These are phyloP conservation scores for Phaffomyces opuntiae DNA, from an alignment of 805 yeast genomes.

Conservation along the genomic window DNA sequence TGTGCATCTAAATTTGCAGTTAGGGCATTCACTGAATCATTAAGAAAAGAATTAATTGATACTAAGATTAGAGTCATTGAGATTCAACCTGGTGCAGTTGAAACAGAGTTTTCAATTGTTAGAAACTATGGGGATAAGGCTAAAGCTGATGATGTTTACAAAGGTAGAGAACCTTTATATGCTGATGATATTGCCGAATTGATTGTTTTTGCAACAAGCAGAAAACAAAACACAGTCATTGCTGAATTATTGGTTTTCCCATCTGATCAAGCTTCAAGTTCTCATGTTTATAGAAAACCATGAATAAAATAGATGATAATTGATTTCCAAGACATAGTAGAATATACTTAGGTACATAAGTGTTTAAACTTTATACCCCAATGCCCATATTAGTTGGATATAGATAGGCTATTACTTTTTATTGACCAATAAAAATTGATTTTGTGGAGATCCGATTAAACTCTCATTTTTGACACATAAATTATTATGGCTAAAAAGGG, in stretches of 20 bases:
- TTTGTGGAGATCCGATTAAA: no score
- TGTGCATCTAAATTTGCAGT: slow-evolving; percentile 73
- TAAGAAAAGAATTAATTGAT: slow-evolving; percentile 68
- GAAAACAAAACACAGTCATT: slow-evolving; percentile 52
- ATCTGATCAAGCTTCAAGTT: slow-evolving; percentile 71
- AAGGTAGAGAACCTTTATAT: slow-evolving; percentile 47
- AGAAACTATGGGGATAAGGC: slow-evolving; percentile 52
- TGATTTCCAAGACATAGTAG: no score
- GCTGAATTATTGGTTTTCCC: slow-evolving; percentile 82
- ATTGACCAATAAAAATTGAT: not conserved
- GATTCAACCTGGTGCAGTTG: slow-evolving; percentile 65
- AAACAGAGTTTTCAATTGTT: slow-evolving; percentile 57
- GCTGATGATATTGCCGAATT: slow-evolving; percentile 40
- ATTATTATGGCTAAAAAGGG: no score
- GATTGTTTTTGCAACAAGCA: slow-evolving; percentile 42
- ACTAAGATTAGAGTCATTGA: slow-evolving; percentile 63
- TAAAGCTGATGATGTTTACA: slow-evolving; percentile 50
- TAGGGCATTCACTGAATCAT: slow-evolving; percentile 60
- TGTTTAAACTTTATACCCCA: no score
- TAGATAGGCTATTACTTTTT: no score
- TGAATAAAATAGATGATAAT: no score
- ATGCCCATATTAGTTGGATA: no score
- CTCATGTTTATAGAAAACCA: slow-evolving; percentile 43
- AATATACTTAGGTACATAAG: no score
- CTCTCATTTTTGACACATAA: no score